Evolutionary conservation across 768 basidiomycete species (phyloP).

Genomic region (Gloeopeniophorella convolvens): DNA sequence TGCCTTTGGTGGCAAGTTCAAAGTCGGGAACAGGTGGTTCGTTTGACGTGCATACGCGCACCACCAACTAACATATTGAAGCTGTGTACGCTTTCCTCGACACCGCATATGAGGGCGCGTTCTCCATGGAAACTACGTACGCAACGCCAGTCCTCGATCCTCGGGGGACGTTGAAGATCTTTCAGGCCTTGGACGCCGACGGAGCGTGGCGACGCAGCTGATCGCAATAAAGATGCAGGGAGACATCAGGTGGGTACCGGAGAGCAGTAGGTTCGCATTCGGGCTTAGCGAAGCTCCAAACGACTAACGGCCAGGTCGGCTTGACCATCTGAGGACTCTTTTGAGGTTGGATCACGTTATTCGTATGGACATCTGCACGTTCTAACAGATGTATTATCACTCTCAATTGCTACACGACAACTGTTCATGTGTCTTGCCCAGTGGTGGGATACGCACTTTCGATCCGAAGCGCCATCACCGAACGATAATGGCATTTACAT

Average conservation of each 20-base stretch:
- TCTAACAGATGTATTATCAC: background rate
- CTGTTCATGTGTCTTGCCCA: no score
- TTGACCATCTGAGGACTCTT: background rate
- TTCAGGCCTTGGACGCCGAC: constrained; percentile 30
- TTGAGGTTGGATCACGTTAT: background rate
- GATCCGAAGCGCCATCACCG: no score
- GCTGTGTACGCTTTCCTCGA: constrained; percentile 29
- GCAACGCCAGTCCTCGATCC: constrained; percentile 22
- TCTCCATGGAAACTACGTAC: constrained; percentile 28
- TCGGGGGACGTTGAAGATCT: constrained; percentile 29
- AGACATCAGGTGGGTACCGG: background rate
- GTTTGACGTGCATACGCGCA: constrained; percentile 30
- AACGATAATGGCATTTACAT: no score
- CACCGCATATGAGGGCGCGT: constrained; percentile 37
- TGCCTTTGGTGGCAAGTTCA: constrained; percentile 31
- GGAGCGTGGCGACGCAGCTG: constrained; percentile 17
- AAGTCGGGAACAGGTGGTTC: constrained; percentile 23
- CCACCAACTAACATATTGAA: constrained; percentile 28
- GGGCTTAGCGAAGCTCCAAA: background rate
- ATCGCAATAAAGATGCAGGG: background rate
- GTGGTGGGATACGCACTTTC: no score
- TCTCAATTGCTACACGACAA: no score
- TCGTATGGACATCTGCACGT: background rate
- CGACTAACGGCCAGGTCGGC: constrained; percentile 1
- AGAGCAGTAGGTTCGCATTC: background rate